Percentiles rank a stretch among this genome's conserved stretches.
Evolutionary conservation across 768 basidiomycete genomes (phyloP).

Genomic region (Tylopilus intermedius): DNA sequence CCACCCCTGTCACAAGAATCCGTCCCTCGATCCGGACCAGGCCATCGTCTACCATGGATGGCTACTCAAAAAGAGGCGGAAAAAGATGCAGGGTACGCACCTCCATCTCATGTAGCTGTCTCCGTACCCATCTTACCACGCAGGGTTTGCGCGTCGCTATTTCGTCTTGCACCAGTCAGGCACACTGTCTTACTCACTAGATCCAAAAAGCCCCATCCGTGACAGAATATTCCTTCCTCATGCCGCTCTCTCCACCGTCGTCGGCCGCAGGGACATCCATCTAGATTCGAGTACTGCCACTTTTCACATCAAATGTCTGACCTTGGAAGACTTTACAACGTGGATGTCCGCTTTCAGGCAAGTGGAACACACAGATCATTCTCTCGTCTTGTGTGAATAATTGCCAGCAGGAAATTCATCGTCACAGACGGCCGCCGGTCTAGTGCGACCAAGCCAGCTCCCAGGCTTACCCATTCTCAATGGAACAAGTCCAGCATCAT

Average conservation of each 20-base stretch:
- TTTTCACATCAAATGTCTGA: slow-evolving; percentile 80
- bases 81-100: slow-evolving; percentile 76
- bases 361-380: slow-evolving; percentile 11
- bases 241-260: slow-evolving; percentile 73
- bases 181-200: slow-evolving; percentile 68
- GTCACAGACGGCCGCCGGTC: slow-evolving; percentile 36
- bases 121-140: neutral
- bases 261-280: slow-evolving; percentile 75
- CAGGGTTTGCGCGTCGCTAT: slow-evolving; percentile 83
- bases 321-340: slow-evolving; percentile 57
- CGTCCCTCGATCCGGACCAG: slow-evolving; percentile 5
- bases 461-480: slow-evolving; percentile 42
- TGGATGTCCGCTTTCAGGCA: slow-evolving; percentile 79
- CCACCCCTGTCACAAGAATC: neutral
- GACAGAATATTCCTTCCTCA: slow-evolving; percentile 63
- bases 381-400: slow-evolving; percentile 16
- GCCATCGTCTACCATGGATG: slow-evolving; percentile 61
- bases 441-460: slow-evolving; percentile 31
- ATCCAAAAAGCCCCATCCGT: slow-evolving; percentile 64
- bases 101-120: neutral
- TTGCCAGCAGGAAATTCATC: slow-evolving; percentile 53
- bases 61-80: slow-evolving; percentile 81
- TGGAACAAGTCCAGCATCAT: slow-evolving; percentile 47
- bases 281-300: slow-evolving; percentile 72
- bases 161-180: slow-evolving; percentile 68